Conservation (phyloP, 495 filamentous ascomycete species). For the Lasiosphaeriaceae sp. region DNA sequence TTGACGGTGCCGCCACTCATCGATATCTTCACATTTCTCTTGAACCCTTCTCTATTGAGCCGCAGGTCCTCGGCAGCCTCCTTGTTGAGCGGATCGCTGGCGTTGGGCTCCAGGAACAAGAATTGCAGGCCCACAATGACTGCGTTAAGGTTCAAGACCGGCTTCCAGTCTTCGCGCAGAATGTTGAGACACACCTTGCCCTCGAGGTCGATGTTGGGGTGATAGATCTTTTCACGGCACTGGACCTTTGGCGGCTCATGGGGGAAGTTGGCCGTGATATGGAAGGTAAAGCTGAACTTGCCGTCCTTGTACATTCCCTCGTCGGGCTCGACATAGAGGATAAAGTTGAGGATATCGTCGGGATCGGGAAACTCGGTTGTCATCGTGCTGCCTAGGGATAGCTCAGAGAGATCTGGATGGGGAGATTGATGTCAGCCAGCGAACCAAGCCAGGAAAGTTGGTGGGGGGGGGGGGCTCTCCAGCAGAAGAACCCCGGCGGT, state of each 20-base stretch:
- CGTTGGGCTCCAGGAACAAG: constrained; percentile 95
- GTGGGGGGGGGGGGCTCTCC: neutral
- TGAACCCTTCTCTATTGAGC: constrained; percentile 77
- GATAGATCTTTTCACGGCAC: constrained; percentile 97
- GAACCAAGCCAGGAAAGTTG: no score
- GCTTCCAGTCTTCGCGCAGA: constrained; percentile 97
- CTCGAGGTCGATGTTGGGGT: constrained; percentile 97
- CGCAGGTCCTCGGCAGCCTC: constrained; percentile 93
- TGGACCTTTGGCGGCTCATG: constrained; percentile 98
- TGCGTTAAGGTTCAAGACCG: constrained; percentile 92
- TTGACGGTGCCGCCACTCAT: constrained; percentile 82
- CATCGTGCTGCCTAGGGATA: constrained; percentile 88
- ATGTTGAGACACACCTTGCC: constrained; percentile 98
- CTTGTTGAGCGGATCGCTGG: constrained; percentile 95
- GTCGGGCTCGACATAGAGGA: constrained; percentile 88
- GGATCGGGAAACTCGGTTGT: constrained; percentile 88
- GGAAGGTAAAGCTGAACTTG: constrained; percentile 83
- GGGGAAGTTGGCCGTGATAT: constrained; percentile 90
- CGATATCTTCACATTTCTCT: constrained; percentile 76
- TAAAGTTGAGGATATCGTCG: constrained; percentile 95
- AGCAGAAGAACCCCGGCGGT: neutral
- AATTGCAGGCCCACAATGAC: constrained; percentile 98
- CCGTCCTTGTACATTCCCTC: constrained; percentile 98
- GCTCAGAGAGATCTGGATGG: constrained; percentile 79
- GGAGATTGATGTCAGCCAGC: constrained; percentile 1